Evolutionary conservation across 2,329 filamentous ascomycete species (phyloP), one percentile per base, ranked within the genome.

Genomic region (Biscogniauxia sp.): DNA sequence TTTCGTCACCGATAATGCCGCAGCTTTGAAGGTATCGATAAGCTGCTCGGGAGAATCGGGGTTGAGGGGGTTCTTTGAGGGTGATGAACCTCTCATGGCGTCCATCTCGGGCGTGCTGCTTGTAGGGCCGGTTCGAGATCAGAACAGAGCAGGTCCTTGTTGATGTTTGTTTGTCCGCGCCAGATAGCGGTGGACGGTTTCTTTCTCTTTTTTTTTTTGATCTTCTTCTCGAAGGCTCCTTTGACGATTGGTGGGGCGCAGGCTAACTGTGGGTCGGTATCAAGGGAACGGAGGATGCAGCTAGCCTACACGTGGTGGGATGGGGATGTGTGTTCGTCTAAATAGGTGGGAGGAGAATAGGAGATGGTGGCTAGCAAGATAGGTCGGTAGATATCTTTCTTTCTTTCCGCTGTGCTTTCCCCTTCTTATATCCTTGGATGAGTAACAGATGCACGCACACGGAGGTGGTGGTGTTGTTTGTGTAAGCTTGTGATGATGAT

Each of bases 1-100:
- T 72, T 96, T 97, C 54, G 95, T 98, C 58, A 98, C 93, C 5
- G 93, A 96, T 37, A 97, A 83, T 20, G 95, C 95, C 37, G 95
- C 95, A 17, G 90, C 88, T 76, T 93, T 95, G 83, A 99, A 99
- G 61, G 92, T 89, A 69, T 94, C 89, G 60, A 97, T 86, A 54
- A 97, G 86, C 72, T 87, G 83, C 71, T 88, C 86, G 19, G 84
- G 82, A 19, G 80, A 78, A 53, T 81, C 80, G 66, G 67, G 61
- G 61, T 69, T 73, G n/a, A 68, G 77, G 73, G 70, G 67, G 68
- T 63, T 67, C 67, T 72, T 72, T 51, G 66, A 59, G 37, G 69
- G 72, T 53, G 72, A 74, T 32, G 66, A 66, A 55, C 70, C 72
- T 67, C 72, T 67, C 64, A 70, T 66, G 51, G 64, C 52, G 56